Conservation (phyloP, 1,284 basidiomycete species). For the Cronartium quercuum region DNA sequence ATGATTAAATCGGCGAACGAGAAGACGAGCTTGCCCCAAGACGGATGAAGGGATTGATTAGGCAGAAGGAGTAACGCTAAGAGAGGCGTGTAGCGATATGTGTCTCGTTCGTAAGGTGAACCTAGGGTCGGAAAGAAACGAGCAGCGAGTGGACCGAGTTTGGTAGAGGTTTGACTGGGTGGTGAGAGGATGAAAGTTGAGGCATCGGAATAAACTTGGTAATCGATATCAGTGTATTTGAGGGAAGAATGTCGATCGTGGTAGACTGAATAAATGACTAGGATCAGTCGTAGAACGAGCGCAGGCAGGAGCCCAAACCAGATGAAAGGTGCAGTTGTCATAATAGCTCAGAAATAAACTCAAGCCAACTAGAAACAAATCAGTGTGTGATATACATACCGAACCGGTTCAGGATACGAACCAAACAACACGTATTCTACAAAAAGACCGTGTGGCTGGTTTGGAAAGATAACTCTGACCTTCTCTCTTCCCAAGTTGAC, state of each 20-base stretch:
- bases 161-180: constrained; percentile 40
- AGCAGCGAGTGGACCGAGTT: no score
- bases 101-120: constrained; percentile 86
- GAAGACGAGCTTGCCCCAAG: constrained; percentile 86
- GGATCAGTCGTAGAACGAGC: constrained; percentile 58
- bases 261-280: constrained; percentile 80
- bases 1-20: constrained; percentile 75
- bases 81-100: constrained; percentile 93
- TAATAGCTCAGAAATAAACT: no score
- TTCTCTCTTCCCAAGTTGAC: no score
- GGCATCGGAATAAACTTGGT: constrained; percentile 89
- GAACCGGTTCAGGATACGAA: no score
- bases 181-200: constrained; percentile 59
- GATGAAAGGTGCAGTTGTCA: no score
- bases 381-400: no score
- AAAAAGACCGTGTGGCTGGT: no score
- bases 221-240: constrained; percentile 96
- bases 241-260: constrained; percentile 74
- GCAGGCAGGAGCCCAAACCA: constrained; percentile 53
- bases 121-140: no score
- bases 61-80: constrained; percentile 76
- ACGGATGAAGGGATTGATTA: constrained; percentile 67
- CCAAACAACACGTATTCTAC: no score
- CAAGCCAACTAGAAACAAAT: no score
- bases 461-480: no score